A percentile compares a stretch with the other conserved stretches of the same genome.
phyloP scores from a whole-genome alignment of 2,329 filamentous ascomycete species.

The Parafenestella ontariensis region DNA sequence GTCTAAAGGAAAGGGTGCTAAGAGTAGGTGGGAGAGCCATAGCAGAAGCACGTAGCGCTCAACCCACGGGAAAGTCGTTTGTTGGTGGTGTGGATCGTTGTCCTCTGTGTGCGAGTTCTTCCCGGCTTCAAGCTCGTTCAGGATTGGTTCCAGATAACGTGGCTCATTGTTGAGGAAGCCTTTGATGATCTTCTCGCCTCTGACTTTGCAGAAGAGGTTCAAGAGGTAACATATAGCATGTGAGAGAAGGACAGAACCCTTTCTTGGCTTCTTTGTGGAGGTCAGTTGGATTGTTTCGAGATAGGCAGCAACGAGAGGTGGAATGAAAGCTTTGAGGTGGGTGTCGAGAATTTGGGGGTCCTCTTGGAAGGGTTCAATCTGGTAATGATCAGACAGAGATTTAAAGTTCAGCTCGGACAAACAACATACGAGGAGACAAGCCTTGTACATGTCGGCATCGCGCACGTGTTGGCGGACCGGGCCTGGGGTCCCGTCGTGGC shows the following conservation, averaged over 20 bases:
- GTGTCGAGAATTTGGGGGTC: constrained; percentile 92
- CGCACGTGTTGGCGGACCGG: constrained; percentile 48
- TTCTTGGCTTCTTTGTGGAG: constrained; percentile 23
- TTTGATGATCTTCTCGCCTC: constrained; percentile 90
- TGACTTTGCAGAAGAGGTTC: constrained; percentile 92
- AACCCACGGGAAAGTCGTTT: constrained; percentile 68
- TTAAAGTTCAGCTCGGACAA: background rate
- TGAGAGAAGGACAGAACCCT: constrained; percentile 37
- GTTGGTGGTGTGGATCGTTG: constrained; percentile 21
- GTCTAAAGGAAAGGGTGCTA: constrained; percentile 86
- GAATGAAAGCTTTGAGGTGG: constrained; percentile 77
- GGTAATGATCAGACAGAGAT: constrained; percentile 2
- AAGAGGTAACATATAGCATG: constrained; percentile 77
- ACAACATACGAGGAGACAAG: constrained; percentile 42
- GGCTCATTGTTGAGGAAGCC: constrained; percentile 92
- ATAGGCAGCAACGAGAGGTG: constrained; percentile 77
- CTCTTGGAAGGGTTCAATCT: constrained; percentile 91
- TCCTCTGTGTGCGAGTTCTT: constrained; percentile 31
- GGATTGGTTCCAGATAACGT: constrained; percentile 79
- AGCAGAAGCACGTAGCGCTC: constrained; percentile 86
- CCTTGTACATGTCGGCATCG: constrained; percentile 49
- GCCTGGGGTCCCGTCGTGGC: constrained; percentile 23
- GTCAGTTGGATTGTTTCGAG: constrained; percentile 66
- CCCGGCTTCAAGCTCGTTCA: constrained; percentile 74
- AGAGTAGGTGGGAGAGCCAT: constrained; percentile 68